phyloP scores from a whole-genome alignment of 768 basidiomycete species.

The Mycena filopes region DNA sequence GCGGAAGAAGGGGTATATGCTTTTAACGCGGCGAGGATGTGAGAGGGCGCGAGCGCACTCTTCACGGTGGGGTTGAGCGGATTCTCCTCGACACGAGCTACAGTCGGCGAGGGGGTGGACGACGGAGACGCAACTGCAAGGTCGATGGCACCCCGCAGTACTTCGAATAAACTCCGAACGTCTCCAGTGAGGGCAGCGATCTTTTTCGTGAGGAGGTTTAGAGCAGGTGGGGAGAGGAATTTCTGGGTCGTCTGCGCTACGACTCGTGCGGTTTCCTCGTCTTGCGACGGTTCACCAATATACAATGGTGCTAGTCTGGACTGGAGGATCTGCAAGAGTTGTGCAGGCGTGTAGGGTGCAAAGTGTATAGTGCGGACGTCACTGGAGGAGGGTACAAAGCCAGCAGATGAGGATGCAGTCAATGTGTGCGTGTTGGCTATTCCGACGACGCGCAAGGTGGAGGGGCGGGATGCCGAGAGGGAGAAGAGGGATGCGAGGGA shows the following conservation, averaged over 20 bases:
- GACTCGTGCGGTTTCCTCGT: constrained; percentile 35
- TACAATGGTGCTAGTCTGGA: constrained; percentile 69
- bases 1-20: constrained; percentile 65
- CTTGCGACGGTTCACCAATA: constrained; percentile 43
- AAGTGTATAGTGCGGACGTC: constrained; percentile 79
- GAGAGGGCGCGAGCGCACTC: constrained; percentile 66
- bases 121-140: constrained; percentile 55
- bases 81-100: constrained; percentile 42
- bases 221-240: constrained; percentile 70
- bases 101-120: constrained; percentile 25
- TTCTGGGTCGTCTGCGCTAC: constrained; percentile 47
- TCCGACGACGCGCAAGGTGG: constrained; percentile 75
- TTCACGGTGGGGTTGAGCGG: constrained; percentile 49
- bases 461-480: constrained; percentile 64
- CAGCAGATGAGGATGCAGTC: constrained; percentile 60
- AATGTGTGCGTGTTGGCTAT: constrained; percentile 93
- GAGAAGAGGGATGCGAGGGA: constrained; percentile 73
- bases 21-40: constrained; percentile 81
- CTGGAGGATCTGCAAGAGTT: constrained; percentile 76
- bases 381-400: constrained; percentile 46
- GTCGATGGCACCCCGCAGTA: constrained; percentile 83
- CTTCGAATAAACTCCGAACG: constrained; percentile 82
- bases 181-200: constrained; percentile 86
- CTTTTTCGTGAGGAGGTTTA: constrained; percentile 82
- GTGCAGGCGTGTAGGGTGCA: constrained; percentile 77